Evolutionary conservation across 169 alveolate species (phyloP).

Genomic region (Theileria sp.): DNA sequence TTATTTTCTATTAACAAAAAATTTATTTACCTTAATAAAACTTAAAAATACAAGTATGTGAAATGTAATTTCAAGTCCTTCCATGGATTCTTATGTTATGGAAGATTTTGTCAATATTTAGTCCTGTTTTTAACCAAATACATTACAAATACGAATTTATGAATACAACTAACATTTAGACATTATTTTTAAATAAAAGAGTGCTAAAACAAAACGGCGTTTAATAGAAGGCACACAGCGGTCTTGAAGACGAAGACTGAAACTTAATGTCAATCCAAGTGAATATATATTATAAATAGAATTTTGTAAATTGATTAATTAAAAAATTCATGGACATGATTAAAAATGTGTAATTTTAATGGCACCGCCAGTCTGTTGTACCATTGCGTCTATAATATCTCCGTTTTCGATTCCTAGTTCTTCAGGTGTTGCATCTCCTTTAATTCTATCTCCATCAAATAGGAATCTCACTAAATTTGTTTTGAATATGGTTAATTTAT

Average conservation of each 20-base stretch:
- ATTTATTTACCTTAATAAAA: neutral
- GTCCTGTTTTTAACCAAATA: neutral
- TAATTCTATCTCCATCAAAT: constrained; percentile 95
- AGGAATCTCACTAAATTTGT: constrained; percentile 88
- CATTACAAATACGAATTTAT: too few relatives aligned
- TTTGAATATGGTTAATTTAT: neutral
- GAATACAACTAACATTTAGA: neutral
- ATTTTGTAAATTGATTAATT: constrained; percentile 1
- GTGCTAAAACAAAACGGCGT: neutral
- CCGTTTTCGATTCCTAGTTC: constrained; percentile 93
- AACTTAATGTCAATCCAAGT: neutral
- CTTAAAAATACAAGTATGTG: neutral
- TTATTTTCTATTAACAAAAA: neutral
- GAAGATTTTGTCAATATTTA: neutral
- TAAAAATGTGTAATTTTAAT: neutral
- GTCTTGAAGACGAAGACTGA: neutral
- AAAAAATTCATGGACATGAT: neutral
- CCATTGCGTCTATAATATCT: constrained; percentile 98
- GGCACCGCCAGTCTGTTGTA: constrained; percentile 93
- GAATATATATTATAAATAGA: neutral
- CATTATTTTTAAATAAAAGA: neutral
- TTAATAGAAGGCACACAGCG: neutral
- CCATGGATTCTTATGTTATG: neutral
- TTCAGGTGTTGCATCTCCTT: constrained; percentile 92
- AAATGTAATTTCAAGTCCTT: neutral